phyloP scores from a whole-genome alignment of 139 green algal genomes.

The Picocystis salinarum region DNA sequence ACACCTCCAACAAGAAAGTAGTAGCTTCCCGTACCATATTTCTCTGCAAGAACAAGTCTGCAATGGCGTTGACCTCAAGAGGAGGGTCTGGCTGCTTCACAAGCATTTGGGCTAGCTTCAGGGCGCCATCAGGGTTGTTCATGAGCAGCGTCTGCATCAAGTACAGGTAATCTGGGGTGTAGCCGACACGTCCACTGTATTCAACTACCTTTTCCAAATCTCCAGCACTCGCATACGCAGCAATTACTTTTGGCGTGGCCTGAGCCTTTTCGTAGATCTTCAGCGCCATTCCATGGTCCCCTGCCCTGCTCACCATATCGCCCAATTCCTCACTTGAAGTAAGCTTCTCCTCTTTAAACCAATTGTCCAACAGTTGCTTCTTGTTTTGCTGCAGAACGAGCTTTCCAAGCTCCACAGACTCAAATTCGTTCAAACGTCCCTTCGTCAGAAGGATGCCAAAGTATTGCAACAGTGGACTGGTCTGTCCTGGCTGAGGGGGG shows the following conservation, averaged over 20 bases:
- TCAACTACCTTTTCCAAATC: constrained; percentile 76
- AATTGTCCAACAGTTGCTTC: constrained; percentile 94
- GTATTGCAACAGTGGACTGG: constrained; percentile 91
- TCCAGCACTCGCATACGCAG: constrained; percentile 58
- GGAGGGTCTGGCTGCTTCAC: constrained; percentile 53
- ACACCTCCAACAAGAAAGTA: constrained; percentile 88
- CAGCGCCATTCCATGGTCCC: constrained; percentile 65
- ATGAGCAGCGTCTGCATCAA: constrained; percentile 85
- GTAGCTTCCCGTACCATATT: constrained; percentile 86
- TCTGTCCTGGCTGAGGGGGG: constrained; percentile 61
- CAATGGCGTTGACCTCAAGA: constrained; percentile 79
- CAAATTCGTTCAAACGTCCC: constrained; percentile 74
- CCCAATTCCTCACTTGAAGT: constrained; percentile 84
- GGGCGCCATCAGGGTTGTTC: constrained; percentile 73
- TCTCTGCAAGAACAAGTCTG: constrained; percentile 89
- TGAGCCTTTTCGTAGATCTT: constrained; percentile 64
- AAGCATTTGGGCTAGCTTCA: constrained; percentile 85
- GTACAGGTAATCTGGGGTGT: constrained; percentile 88
- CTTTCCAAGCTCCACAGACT: constrained; percentile 79
- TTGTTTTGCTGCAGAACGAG: constrained; percentile 95
- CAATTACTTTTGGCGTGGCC: constrained; percentile 41
- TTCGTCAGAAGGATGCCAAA: constrained; percentile 89
- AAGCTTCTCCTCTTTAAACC: constrained; percentile 82
- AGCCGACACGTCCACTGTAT: constrained; percentile 37
- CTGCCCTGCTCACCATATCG: constrained; percentile 55